phyloP scores from a whole-genome alignment of 768 basidiomycete species.

The Trametes cingulata region DNA sequence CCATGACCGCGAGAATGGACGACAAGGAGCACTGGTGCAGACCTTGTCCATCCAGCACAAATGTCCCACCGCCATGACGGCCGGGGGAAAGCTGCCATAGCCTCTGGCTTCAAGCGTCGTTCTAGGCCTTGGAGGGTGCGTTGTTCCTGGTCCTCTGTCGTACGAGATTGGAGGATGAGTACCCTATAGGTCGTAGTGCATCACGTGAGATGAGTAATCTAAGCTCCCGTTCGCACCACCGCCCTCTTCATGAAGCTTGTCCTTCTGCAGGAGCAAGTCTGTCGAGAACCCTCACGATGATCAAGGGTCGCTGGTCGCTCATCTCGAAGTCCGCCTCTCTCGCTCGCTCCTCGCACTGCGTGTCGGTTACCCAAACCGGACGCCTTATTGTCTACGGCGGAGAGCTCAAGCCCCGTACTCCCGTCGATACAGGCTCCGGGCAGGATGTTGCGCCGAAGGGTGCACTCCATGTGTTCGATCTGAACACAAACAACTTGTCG shows the following conservation, averaged over 20 bases:
- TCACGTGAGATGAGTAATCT: neutral
- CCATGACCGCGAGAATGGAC: no score
- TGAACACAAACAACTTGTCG: slow-evolving; percentile 10
- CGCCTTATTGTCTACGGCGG: slow-evolving; percentile 43
- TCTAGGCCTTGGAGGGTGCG: no score
- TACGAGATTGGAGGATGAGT: neutral
- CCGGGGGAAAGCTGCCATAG: no score
- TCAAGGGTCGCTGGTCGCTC: slow-evolving; percentile 32
- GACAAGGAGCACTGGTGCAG: no score
- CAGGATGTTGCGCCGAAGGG: slow-evolving; percentile 9
- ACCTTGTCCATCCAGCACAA: no score
- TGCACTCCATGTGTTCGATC: slow-evolving; percentile 31
- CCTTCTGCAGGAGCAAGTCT: neutral
- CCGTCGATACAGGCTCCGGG: slow-evolving; percentile 36
- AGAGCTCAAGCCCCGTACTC: slow-evolving; percentile 44
- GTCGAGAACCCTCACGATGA: slow-evolving; percentile 7
- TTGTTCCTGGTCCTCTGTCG: neutral
- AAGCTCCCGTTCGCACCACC: neutral
- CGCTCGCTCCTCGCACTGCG: slow-evolving; percentile 45
- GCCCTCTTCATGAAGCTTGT: neutral
- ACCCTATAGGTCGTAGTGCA: neutral
- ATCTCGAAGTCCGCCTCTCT: slow-evolving; percentile 22
- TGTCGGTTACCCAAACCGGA: slow-evolving; percentile 32
- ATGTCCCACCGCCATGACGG: no score
- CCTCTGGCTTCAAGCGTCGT: no score